These are phyloP conservation scores for Plasmodium vivax DNA, from an alignment of 169 alveolate genomes.

Conservation along the genomic window DNA sequence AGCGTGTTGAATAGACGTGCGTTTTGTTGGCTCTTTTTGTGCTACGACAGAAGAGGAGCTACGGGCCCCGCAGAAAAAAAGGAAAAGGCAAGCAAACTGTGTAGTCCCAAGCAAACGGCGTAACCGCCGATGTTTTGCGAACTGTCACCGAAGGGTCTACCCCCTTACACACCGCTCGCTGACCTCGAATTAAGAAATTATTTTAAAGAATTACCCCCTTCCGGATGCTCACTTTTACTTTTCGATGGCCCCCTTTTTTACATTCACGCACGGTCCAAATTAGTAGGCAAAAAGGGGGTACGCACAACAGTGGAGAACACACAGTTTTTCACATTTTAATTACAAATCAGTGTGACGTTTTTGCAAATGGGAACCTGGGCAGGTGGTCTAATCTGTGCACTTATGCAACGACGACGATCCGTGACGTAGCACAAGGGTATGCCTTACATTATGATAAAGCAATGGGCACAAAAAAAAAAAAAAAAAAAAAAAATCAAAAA, in stretches of 20 bases:
- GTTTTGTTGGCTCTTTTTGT: background rate
- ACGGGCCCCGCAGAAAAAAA: background rate
- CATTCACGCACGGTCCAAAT: background rate
- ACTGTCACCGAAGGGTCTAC: background rate
- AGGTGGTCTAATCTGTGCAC: background rate
- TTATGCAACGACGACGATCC: background rate
- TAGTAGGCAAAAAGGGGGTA: background rate
- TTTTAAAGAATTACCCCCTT: background rate
- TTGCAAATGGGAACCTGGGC: background rate
- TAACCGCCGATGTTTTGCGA: background rate
- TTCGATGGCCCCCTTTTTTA: background rate
- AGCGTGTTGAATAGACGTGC: background rate
- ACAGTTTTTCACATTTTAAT: background rate
- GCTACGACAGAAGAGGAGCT: background rate
- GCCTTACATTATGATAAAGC: background rate
- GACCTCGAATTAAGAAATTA: background rate
- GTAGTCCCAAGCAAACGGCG: background rate
- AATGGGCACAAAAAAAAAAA: slow-evolving; percentile 12
- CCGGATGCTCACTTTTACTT: background rate
- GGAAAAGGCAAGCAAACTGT: background rate
- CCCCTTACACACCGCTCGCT: background rate
- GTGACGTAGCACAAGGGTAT: background rate
- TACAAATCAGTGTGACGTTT: background rate
- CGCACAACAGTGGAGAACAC: background rate
- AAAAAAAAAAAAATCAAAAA: slow-evolving; percentile 6